phyloP scores from a whole-genome alignment of 148 eudicot genomes.

The Heliosperma pusillum region DNA sequence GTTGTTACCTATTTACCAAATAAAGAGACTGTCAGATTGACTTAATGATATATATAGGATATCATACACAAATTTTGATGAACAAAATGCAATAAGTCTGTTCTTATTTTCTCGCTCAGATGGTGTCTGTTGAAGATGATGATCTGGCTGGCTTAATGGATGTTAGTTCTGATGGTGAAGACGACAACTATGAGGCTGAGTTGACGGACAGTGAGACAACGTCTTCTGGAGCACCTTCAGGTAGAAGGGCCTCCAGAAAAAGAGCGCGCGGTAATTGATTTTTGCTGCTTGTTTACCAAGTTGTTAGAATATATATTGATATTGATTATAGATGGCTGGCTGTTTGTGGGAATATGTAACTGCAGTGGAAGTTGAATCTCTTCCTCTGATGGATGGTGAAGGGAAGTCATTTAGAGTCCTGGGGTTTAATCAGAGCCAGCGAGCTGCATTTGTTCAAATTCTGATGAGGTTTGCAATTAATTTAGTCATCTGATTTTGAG shows the following conservation, averaged over 20 bases:
- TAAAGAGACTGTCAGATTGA: neutral
- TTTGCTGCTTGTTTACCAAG: neutral
- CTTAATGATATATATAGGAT: neutral
- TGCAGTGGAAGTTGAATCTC: constrained; percentile 61
- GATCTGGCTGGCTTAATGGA: constrained; percentile 94
- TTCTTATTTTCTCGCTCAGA: constrained; percentile 34
- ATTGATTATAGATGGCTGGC: neutral
- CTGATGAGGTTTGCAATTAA: constrained; percentile 69
- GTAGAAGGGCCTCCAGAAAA: constrained; percentile 67
- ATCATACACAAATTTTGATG: neutral
- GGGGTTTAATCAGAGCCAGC: constrained; percentile 89
- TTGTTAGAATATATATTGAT: neutral
- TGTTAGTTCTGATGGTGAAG: constrained; percentile 89
- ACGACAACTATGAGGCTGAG: constrained; percentile 91
- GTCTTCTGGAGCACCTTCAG: constrained; percentile 49
- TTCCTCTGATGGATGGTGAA: constrained; percentile 96
- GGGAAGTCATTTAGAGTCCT: constrained; percentile 80
- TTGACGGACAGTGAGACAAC: constrained; percentile 69
- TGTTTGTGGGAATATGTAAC: constrained; percentile 17
- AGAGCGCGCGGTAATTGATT: constrained; percentile 62
- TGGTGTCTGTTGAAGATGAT: constrained; percentile 95
- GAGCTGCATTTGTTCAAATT: constrained; percentile 84
- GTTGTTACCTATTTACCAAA: neutral
- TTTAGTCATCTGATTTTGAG: neutral
- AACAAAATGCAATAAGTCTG: neutral